Evolutionary conservation across 2,329 filamentous ascomycete species (phyloP).

Genomic region (Beauveria sp.): DNA sequence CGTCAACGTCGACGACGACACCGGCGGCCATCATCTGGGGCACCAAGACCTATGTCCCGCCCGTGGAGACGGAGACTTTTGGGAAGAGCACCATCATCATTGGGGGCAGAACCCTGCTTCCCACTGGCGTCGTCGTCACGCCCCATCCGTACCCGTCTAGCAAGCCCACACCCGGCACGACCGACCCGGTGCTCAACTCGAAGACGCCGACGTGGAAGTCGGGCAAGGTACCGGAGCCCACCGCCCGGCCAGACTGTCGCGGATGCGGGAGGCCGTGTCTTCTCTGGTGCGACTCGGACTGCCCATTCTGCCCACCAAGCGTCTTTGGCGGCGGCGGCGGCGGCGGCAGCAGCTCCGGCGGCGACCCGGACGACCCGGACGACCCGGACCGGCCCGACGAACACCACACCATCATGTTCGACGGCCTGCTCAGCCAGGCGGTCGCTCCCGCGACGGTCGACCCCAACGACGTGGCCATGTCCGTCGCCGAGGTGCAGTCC

Average conservation of each 20-base stretch:
- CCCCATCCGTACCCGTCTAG: constrained; percentile 4
- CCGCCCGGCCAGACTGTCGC: neutral
- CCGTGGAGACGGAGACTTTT: neutral
- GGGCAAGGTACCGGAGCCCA: constrained; percentile 1
- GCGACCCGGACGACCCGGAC: constrained; percentile 1
- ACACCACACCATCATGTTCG: neutral
- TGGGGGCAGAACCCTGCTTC: neutral
- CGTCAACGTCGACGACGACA: neutral
- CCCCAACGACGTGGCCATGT: neutral
- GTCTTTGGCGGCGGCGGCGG: neutral
- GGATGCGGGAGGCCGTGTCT: constrained; percentile 1
- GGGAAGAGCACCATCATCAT: constrained; percentile 6
- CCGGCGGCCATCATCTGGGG: constrained; percentile 1
- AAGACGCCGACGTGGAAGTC: constrained; percentile 2
- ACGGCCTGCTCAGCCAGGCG: neutral
- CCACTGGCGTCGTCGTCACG: neutral
- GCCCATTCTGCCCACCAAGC: constrained; percentile 5
- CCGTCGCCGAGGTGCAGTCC: neutral
- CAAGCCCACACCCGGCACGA: neutral
- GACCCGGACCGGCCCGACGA: neutral
- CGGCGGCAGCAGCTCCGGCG: neutral
- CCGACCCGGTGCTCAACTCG: constrained; percentile 4
- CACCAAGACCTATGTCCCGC: neutral
- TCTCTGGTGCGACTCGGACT: constrained; percentile 8
- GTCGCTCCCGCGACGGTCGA: neutral